Evolutionary conservation across 2,329 filamentous ascomycete genomes (phyloP).

Genomic region (Colletotrichum sp.): DNA sequence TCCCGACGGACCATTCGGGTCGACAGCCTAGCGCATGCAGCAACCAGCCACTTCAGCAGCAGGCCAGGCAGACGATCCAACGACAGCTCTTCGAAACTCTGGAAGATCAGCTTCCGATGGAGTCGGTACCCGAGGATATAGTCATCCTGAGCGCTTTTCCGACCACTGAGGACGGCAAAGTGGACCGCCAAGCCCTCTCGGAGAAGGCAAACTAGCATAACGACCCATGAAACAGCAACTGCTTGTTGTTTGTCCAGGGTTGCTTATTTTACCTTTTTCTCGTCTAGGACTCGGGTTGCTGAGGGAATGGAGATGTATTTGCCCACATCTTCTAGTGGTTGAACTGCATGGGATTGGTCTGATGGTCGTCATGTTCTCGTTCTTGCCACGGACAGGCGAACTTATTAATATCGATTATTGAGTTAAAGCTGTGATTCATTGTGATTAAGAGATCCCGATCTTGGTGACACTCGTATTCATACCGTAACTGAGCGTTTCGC

Average conservation of each 20-base stretch:
- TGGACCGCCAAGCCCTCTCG: constrained; percentile 20
- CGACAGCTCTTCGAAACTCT: not conserved
- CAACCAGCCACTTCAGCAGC: not conserved
- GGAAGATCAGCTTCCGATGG: not conserved
- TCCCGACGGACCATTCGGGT: not conserved
- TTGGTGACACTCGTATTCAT: too few relatives aligned
- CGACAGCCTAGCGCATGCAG: not conserved
- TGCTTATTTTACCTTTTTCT: accelerated
- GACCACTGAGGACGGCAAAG: constrained; percentile 28
- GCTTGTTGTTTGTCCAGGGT: not conserved
- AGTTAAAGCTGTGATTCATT: too few relatives aligned
- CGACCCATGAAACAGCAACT: not conserved
- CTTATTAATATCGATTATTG: too few relatives aligned
- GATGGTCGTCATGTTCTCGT: too few relatives aligned
- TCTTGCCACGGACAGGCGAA: too few relatives aligned
- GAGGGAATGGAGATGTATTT: not conserved
- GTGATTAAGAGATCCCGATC: too few relatives aligned
- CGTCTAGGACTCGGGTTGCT: not conserved
- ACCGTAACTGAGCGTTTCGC: too few relatives aligned
- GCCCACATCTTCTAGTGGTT: too few relatives aligned
- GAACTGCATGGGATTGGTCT: too few relatives aligned
- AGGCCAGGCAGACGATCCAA: not conserved
- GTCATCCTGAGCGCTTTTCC: constrained; percentile 29
- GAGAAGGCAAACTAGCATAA: not conserved
- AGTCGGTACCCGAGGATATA: constrained; percentile 31